These are phyloP conservation scores for Agrostemma githago DNA, from an alignment of 148 eudicot species.

Conservation along the genomic window DNA sequence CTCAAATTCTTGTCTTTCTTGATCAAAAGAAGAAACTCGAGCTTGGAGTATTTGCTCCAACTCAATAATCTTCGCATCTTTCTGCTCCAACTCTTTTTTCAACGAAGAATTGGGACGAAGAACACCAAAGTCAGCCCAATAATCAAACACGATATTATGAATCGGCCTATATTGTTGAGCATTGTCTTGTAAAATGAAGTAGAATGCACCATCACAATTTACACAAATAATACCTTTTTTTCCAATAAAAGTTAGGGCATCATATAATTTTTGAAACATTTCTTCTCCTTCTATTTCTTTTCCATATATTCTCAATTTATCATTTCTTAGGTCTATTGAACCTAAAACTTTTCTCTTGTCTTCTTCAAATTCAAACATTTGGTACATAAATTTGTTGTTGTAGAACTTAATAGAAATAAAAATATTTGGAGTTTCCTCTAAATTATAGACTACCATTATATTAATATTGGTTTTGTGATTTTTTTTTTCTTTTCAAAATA, in stretches of 20 bases:
- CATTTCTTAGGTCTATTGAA: constrained; percentile 13
- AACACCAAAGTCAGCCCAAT: constrained; percentile 12
- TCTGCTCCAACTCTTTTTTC: background rate
- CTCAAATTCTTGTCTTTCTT: too few relatives aligned
- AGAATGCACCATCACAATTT: constrained; percentile 23
- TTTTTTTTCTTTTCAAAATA: too few relatives aligned
- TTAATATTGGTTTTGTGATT: too few relatives aligned
- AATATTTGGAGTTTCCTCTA: constrained; percentile 20
- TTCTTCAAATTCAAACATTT: constrained; percentile 9
- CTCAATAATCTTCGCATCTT: background rate
- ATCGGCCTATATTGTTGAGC: background rate
- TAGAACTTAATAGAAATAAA: background rate
- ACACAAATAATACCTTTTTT: constrained; percentile 10
- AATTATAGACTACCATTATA: constrained; percentile 13
- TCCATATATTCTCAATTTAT: constrained; percentile 21
- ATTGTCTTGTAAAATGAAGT: background rate
- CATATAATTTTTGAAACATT: constrained; percentile 9
- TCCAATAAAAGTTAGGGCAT: background rate
- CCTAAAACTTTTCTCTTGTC: constrained; percentile 1
- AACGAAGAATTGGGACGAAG: constrained; percentile 2
- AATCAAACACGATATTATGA: constrained; percentile 19
- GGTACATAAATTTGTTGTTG: constrained; percentile 5
- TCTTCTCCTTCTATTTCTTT: constrained; percentile 8
- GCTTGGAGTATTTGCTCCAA: constrained; percentile 5
- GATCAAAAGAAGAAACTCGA: background rate